A percentile compares a stretch with the other conserved stretches of the same genome.
Evolutionary conservation across 2,329 filamentous ascomycete genomes (phyloP).

Genomic region (Chaetothyriales sp.): DNA sequence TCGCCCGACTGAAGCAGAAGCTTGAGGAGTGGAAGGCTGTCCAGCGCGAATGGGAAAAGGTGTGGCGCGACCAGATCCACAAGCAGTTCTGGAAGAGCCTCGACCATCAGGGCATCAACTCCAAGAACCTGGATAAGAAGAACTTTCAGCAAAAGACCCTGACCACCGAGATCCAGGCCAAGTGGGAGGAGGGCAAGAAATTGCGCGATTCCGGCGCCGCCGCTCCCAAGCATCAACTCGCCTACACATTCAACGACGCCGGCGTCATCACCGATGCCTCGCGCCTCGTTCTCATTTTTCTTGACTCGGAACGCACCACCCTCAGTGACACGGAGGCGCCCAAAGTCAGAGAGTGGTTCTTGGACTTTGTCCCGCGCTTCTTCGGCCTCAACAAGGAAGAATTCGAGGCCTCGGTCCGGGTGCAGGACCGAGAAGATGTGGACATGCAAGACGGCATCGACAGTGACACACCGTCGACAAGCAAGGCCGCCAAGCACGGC

Average conservation of each 20-base stretch:
- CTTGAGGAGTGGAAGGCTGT: constrained; percentile 96
- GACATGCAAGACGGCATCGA: constrained; percentile 51
- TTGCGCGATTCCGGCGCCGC: constrained; percentile 48
- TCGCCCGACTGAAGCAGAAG: constrained; percentile 86
- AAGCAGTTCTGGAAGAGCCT: constrained; percentile 91
- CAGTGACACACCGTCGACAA: constrained; percentile 48
- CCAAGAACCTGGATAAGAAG: constrained; percentile 80
- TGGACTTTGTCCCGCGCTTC: constrained; percentile 61
- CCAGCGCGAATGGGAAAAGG: constrained; percentile 96
- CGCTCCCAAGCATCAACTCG: constrained; percentile 57
- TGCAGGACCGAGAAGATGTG: constrained; percentile 60
- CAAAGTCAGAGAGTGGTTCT: constrained; percentile 60
- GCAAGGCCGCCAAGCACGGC: constrained; percentile 56
- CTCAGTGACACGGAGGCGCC: constrained; percentile 46
- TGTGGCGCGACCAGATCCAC: constrained; percentile 93
- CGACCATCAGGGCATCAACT: constrained; percentile 87
- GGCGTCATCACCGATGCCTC: constrained; percentile 46
- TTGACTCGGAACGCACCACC: constrained; percentile 40
- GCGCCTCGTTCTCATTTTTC: constrained; percentile 34
- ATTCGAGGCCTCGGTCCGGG: constrained; percentile 42
- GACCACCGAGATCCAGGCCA: constrained; percentile 79
- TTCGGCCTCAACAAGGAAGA: constrained; percentile 61
- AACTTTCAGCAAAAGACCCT: constrained; percentile 82
- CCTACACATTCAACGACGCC: constrained; percentile 59
- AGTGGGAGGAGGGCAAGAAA: constrained; percentile 78